These are phyloP conservation scores for Diplocarpon mali DNA, from an alignment of 2,329 filamentous ascomycete genomes.

Conservation along the genomic window DNA sequence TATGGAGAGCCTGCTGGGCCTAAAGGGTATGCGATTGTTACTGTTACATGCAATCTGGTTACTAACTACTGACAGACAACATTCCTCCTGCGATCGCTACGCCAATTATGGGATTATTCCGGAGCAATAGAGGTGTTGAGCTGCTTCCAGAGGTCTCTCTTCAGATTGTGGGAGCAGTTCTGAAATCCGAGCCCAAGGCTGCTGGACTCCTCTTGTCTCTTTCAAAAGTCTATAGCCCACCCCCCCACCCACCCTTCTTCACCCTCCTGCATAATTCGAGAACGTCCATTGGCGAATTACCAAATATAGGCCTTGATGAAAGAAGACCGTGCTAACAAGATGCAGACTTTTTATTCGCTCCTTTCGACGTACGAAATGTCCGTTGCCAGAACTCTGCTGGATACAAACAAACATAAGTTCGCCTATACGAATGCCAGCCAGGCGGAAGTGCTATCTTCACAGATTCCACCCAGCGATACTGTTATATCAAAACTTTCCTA, in stretches of 20 bases:
- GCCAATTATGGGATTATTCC: conserved; percentile 1
- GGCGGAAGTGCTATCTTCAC: conserved; percentile 4
- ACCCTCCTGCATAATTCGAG: too few relatives aligned
- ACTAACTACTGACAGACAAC: neutral
- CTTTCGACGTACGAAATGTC: conserved; percentile 18
- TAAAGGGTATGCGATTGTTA: too few relatives aligned
- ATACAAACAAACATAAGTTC: conserved; percentile 3
- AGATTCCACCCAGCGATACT: conserved; percentile 2
- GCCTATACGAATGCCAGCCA: conserved; percentile 9
- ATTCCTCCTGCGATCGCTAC: neutral
- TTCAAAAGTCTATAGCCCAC: conserved; percentile 15
- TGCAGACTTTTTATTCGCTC: conserved; percentile 14
- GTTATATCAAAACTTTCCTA: conserved; percentile 10
- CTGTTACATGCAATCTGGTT: too few relatives aligned
- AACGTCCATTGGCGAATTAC: neutral
- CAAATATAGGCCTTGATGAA: neutral
- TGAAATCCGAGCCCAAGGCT: conserved; percentile 13
- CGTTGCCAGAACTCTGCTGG: conserved; percentile 6
- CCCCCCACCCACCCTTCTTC: too few relatives aligned
- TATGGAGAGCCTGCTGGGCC: neutral
- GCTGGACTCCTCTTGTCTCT: conserved; percentile 8
- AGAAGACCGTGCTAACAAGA: neutral
- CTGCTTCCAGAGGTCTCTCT: conserved; percentile 17
- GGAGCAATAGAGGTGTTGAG: conserved; percentile 9
- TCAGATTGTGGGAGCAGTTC: conserved; percentile 11